These are phyloP conservation scores for Lepidopterella palustris DNA, from an alignment of 495 filamentous ascomycete species.

Conservation along the genomic window DNA sequence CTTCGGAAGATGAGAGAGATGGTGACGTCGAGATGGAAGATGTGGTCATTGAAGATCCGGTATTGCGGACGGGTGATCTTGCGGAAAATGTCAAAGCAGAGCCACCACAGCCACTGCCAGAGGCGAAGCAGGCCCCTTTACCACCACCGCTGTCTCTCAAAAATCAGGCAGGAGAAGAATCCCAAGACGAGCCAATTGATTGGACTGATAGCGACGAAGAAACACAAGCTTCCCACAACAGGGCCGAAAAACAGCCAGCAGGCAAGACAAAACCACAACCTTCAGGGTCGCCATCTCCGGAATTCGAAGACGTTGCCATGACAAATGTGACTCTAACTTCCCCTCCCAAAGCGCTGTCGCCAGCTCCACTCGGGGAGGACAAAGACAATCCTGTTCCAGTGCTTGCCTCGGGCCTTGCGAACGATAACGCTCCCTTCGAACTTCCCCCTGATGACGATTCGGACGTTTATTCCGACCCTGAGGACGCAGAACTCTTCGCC, in stretches of 20 bases:
- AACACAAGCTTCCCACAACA: constrained; percentile 23
- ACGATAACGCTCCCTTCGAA: constrained; percentile 22
- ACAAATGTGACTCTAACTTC: neutral
- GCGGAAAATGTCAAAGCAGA: constrained; percentile 39
- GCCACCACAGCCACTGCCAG: constrained; percentile 31
- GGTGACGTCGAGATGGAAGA: constrained; percentile 49
- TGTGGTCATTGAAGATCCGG: constrained; percentile 26
- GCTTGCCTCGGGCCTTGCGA: constrained; percentile 27
- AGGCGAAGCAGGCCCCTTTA: constrained; percentile 3
- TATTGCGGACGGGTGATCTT: constrained; percentile 39
- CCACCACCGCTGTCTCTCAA: neutral
- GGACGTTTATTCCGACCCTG: constrained; percentile 69
- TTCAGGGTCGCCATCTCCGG: constrained; percentile 28
- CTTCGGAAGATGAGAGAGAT: constrained; percentile 40
- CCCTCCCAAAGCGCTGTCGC: constrained; percentile 9
- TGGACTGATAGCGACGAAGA: constrained; percentile 41
- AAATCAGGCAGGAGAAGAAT: neutral
- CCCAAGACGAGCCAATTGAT: constrained; percentile 32
- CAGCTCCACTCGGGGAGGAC: constrained; percentile 19
- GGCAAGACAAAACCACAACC: neutral
- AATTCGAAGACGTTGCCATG: constrained; percentile 29
- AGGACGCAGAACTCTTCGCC: constrained; percentile 80
- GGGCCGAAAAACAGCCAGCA: neutral
- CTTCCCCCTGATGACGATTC: constrained; percentile 35
- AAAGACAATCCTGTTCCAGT: neutral